These are phyloP conservation scores for Gossypium sturtianum DNA, from an alignment of 345 rosid species.

Conservation along the genomic window DNA sequence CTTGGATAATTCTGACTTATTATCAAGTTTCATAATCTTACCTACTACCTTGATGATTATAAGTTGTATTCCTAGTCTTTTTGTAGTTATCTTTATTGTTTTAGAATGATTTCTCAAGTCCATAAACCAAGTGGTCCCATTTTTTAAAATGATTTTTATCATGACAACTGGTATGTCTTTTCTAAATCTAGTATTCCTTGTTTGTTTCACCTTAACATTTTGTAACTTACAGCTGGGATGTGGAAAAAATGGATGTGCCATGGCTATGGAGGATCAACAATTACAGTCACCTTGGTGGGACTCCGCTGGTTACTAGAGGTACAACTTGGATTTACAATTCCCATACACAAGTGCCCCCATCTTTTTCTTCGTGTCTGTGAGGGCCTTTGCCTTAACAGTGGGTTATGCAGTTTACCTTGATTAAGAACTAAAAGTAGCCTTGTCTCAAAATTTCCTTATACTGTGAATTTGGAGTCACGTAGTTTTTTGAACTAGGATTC, in stretches of 20 bases:
- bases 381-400: not conserved
- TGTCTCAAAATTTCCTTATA: not conserved
- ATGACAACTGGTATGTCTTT: not conserved
- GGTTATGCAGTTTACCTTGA: not conserved
- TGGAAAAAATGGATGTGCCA: not conserved
- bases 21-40: not conserved
- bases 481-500: not conserved
- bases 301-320: not conserved
- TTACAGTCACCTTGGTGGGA: not conserved
- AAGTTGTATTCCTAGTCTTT: not conserved
- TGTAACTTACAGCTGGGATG: constrained; percentile 3
- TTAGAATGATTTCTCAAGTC: not conserved
- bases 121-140: not conserved
- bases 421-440: not conserved
- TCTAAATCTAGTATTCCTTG: constrained; percentile 2
- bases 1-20: not conserved
- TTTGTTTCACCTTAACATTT: not conserved
- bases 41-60: not conserved
- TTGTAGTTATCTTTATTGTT: not conserved
- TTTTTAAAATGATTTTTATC: not conserved
- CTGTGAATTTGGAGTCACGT: not conserved
- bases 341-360: not conserved
- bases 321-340: not conserved
- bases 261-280: not conserved
- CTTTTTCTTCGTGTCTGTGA: not conserved